Evolutionary conservation across 164 flowering plant genomes (phyloP).

Genomic region (Buxus sempervirens): DNA sequence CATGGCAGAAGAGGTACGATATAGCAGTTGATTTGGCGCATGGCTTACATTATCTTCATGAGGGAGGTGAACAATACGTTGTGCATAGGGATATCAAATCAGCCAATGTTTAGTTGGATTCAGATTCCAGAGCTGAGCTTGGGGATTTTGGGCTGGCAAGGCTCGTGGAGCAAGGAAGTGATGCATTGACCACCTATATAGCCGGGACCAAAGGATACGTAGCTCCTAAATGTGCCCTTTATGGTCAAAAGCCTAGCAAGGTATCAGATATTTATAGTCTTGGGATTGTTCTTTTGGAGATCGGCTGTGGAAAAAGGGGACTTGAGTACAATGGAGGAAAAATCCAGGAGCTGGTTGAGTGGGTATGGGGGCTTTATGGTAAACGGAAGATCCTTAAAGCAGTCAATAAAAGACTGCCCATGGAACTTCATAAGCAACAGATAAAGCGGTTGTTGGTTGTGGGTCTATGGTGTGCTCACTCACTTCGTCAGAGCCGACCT

Average conservation of each 20-base stretch:
- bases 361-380: neutral
- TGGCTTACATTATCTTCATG: neutral
- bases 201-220: neutral
- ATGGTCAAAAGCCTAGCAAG: neutral
- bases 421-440: neutral
- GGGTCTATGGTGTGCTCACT: neutral
- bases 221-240: neutral
- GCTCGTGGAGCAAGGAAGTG: neutral
- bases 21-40: neutral
- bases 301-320: neutral
- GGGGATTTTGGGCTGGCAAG: neutral
- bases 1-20: neutral
- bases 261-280: neutral
- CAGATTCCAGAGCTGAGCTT: neutral
- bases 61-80: neutral
- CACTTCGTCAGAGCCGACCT: neutral
- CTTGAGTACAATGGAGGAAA: neutral
- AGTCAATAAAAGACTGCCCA: neutral
- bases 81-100: neutral
- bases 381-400: neutral
- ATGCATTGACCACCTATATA: neutral
- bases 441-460: neutral
- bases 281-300: neutral
- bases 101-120: neutral
- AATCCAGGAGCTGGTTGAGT: neutral